Evolutionary conservation across 2,329 filamentous ascomycete species (phyloP), one percentile per base, ranked within the genome.

Genomic region (Sordariomycetes sp.): DNA sequence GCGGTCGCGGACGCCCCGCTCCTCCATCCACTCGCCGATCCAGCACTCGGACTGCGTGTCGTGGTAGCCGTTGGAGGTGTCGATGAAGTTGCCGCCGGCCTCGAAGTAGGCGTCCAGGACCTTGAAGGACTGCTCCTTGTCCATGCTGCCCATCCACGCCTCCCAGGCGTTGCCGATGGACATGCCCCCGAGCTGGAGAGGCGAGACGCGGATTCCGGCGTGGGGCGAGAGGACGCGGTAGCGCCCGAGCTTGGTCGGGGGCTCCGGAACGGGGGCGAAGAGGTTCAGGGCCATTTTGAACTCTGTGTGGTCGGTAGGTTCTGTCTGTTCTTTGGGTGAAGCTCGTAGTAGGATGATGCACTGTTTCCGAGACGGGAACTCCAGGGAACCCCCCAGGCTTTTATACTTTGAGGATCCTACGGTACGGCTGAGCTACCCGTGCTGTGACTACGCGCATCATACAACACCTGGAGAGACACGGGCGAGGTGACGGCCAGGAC

Each of bases 221-320:
- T 77, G 81, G 14, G 85, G 84, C 1, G 86, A 81, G 12, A 90
- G 78, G 53, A 89, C 70, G 7, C 86, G 82, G 64, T 88, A 87
- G 58, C 82, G 79, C 60, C 76, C 83, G 62, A 89, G 70, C 46
- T 61, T 59, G 20, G 60, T 61, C 18, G 46, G 16, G 34, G 76
- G 37, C 74, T 75, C 57, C 71, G 68, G 2, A 71, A 71, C n/a
- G 71, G 54, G 8, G 18, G 54, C 20, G 18, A 25, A 48, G 40
- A 46, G 6, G n/a, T 14, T 16, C 6, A n/a, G 16, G 40, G 14
- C 16, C 40, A 46, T 46, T 7, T 18, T 46, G 16, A 7, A 8
- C 11, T 18, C 6, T 46, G 40, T 46, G 18, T n/a, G 40, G 4
- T 32, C 28, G 28, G 28, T 32, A 8, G 8, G 28, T 32, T 32